Percentiles rank a stretch among this genome's conserved stretches.
Conservation (phyloP, 2,329 filamentous ascomycete genomes). For the Colletotrichum graminicola region DNA sequence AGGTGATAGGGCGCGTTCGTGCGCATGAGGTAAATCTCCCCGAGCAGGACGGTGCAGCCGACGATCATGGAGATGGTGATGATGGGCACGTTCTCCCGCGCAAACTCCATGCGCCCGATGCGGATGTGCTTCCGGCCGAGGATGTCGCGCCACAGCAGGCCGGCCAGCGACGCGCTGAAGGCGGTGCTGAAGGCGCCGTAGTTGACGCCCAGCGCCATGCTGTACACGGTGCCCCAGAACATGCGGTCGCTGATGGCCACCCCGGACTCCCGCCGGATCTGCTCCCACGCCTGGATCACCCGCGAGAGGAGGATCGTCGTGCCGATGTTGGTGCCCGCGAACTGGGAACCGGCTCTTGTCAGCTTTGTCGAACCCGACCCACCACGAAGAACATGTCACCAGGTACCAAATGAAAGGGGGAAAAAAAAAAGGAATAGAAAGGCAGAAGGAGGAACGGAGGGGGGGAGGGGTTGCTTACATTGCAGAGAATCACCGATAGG, state of each 20-base stretch:
- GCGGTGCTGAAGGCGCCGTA: conserved; percentile 80
- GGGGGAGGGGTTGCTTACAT: conserved; percentile 63
- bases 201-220: conserved; percentile 81
- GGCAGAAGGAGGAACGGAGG: neutral
- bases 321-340: conserved; percentile 82
- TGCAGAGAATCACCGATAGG: conserved; percentile 77
- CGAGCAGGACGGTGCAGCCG: conserved; percentile 71
- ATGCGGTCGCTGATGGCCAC: conserved; percentile 70
- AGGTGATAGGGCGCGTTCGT: conserved; percentile 52
- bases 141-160: conserved; percentile 80
- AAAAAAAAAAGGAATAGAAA: no score
- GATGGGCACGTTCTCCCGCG: conserved; percentile 76
- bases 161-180: conserved; percentile 79
- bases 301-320: conserved; percentile 80
- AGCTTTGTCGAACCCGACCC: conserved; percentile 16
- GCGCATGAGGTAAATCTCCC: conserved; percentile 72
- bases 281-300: conserved; percentile 76
- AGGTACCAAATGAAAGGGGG: no score
- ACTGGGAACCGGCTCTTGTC: conserved; percentile 58
- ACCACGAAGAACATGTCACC: no score
- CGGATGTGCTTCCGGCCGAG: conserved; percentile 75
- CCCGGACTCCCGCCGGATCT: conserved; percentile 64
- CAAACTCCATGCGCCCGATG: conserved; percentile 74
- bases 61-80: conserved; percentile 77
- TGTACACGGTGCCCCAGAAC: conserved; percentile 81